phyloP scores from a whole-genome alignment of 2,329 filamentous ascomycete species.

The Tympanopsis confertula region DNA sequence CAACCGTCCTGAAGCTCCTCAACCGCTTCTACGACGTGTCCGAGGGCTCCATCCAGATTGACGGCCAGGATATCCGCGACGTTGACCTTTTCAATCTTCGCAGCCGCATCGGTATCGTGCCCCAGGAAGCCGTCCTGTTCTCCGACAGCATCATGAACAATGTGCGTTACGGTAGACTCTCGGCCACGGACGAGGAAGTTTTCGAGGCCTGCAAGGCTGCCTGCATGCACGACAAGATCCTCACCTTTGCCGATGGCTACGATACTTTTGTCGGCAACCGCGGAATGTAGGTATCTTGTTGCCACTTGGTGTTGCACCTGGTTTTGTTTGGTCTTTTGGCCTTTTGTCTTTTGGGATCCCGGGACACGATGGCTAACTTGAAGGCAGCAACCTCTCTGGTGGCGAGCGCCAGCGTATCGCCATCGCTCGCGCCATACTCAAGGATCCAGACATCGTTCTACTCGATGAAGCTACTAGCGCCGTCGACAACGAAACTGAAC shows the following conservation, averaged over 20 bases:
- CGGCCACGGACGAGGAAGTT: conserved; percentile 41
- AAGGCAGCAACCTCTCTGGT: conserved; percentile 49
- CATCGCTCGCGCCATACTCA: conserved; percentile 34
- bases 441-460: conserved; percentile 38
- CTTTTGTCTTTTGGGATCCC: too few species aligned
- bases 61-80: conserved; percentile 43
- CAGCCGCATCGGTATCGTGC: conserved; percentile 41
- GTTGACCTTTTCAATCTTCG: conserved; percentile 38
- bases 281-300: conserved; percentile 26
- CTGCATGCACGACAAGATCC: conserved; percentile 45
- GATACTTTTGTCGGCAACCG: conserved; percentile 36
- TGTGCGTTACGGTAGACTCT: conserved; percentile 40
- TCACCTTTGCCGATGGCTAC: conserved; percentile 38
- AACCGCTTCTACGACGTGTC: conserved; percentile 47
- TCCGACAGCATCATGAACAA: conserved; percentile 49
- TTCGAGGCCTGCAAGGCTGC: conserved; percentile 41
- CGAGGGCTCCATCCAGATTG: conserved; percentile 37
- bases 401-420: conserved; percentile 55
- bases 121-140: conserved; percentile 42
- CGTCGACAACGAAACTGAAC: conserved; percentile 29
- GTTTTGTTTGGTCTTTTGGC: too few species aligned
- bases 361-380: conserved; percentile 6
- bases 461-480: conserved; percentile 59
- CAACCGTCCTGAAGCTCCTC: conserved; percentile 43
- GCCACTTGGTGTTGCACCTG: too few species aligned